phyloP scores from a whole-genome alignment of 352 stramenopile genomes.

The Phytophthora colocasiae region DNA sequence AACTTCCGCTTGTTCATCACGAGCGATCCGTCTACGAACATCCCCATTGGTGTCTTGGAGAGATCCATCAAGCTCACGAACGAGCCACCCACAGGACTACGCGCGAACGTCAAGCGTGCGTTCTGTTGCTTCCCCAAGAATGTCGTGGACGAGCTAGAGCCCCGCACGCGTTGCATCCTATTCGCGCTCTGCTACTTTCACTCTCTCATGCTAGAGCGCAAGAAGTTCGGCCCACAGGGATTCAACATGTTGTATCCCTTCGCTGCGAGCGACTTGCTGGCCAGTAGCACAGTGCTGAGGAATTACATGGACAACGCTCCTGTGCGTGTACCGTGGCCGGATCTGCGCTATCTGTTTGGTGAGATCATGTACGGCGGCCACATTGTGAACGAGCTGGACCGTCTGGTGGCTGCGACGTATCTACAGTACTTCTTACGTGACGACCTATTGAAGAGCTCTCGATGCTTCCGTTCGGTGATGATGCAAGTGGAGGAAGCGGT shows the following conservation, averaged over 20 bases:
- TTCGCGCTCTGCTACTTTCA: conserved; percentile 95
- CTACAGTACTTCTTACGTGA: conserved; percentile 90
- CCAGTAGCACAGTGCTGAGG: conserved; percentile 82
- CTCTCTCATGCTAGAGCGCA: conserved; percentile 92
- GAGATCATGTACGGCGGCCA: conserved; percentile 92
- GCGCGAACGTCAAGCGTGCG: conserved; percentile 90
- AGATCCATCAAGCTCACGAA: conserved; percentile 92
- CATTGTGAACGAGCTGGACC: conserved; percentile 87
- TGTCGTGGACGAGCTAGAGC: conserved; percentile 86
- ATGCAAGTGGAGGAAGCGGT: conserved; percentile 36
- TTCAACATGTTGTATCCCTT: conserved; percentile 95
- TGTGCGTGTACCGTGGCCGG: conserved; percentile 88
- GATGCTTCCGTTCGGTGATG: conserved; percentile 89
- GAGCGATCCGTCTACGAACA: conserved; percentile 83
- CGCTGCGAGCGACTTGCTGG: conserved; percentile 83
- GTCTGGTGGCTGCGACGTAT: conserved; percentile 85
- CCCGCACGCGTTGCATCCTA: conserved; percentile 86
- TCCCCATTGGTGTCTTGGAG: conserved; percentile 91
- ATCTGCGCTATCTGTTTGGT: conserved; percentile 89
- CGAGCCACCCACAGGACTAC: conserved; percentile 85
- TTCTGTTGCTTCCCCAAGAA: conserved; percentile 80
- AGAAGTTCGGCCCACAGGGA: conserved; percentile 91
- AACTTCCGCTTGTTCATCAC: conserved; percentile 91
- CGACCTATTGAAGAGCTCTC: conserved; percentile 89
- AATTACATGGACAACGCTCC: conserved; percentile 95